These are phyloP conservation scores for Coemansia sp. DNA, from an alignment of 192 early-diverging fungal genomes.

Conservation along the genomic window DNA sequence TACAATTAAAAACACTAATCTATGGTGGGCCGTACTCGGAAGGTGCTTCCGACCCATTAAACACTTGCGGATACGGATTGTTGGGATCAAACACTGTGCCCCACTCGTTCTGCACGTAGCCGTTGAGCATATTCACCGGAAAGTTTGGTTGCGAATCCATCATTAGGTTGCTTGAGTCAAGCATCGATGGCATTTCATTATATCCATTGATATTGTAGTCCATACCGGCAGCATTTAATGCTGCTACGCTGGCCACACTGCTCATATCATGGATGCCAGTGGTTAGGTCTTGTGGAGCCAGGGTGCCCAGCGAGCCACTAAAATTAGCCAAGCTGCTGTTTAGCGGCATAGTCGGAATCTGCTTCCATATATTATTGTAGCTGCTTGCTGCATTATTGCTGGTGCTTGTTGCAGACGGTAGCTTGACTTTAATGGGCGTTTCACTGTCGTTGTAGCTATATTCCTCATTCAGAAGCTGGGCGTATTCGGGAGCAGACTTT, in stretches of 20 bases:
- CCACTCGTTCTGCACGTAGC: conserved; percentile 12
- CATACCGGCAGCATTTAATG: not conserved
- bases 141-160: conserved; percentile 2
- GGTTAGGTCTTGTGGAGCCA: not conserved
- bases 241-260: not conserved
- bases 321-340: not conserved
- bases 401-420: not conserved
- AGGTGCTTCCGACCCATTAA: conserved; percentile 10
- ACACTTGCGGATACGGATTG: conserved; percentile 11
- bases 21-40: conserved; percentile 17
- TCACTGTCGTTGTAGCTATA: not conserved
- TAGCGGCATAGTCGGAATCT: conserved; percentile 2
- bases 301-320: not conserved
- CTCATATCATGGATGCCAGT: not conserved
- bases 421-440: not conserved
- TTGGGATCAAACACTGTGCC: conserved; percentile 7
- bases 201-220: not conserved
- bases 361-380: not conserved
- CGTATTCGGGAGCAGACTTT: conserved; percentile 10
- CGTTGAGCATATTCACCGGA: conserved; percentile 4
- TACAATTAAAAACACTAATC: conserved; percentile 2
- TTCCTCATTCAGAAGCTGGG: not conserved
- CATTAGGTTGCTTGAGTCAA: conserved; percentile 1
- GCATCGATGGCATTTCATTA: not conserved
- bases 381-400: not conserved